A percentile compares a stretch with the other conserved stretches of the same genome.
phyloP scores from a whole-genome alignment of 495 filamentous ascomycete genomes.

The Podospora appendiculata region DNA sequence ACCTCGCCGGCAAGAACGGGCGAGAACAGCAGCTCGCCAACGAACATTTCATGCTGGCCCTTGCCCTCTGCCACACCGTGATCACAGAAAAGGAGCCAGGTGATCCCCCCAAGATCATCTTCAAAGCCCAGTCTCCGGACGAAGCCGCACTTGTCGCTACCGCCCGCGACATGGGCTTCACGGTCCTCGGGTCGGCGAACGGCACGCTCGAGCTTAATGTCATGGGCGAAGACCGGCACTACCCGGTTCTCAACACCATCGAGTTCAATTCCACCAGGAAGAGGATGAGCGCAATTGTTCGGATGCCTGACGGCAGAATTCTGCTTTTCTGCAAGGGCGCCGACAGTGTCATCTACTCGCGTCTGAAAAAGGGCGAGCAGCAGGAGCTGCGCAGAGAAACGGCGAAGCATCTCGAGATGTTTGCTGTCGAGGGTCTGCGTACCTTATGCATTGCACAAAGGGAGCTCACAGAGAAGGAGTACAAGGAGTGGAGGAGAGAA shows the following conservation, averaged over 20 bases:
- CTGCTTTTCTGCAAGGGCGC: constrained; percentile 96
- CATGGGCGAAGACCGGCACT: constrained; percentile 76
- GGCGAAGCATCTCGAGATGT: constrained; percentile 92
- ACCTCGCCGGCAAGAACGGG: constrained; percentile 71
- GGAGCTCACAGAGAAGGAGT: constrained; percentile 78
- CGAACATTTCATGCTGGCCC: constrained; percentile 87
- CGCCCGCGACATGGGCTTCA: constrained; percentile 92
- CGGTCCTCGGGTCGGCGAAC: constrained; percentile 71
- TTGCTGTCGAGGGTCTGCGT: constrained; percentile 88
- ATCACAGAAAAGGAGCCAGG: constrained; percentile 86
- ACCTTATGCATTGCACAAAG: constrained; percentile 93
- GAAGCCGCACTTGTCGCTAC: constrained; percentile 93
- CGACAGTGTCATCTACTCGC: constrained; percentile 95
- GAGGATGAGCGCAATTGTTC: constrained; percentile 95
- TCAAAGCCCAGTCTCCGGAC: constrained; percentile 96
- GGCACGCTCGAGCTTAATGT: constrained; percentile 80
- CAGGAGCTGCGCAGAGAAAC: constrained; percentile 72
- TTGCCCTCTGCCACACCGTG: constrained; percentile 93
- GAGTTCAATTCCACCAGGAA: constrained; percentile 98
- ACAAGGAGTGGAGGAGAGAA: constrained; percentile 73
- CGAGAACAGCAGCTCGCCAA: constrained; percentile 66
- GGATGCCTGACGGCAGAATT: constrained; percentile 91
- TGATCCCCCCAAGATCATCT: constrained; percentile 82
- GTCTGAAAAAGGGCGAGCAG: constrained; percentile 79
- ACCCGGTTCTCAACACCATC: constrained; percentile 84